Conservation (phyloP, 169 alveolate genomes). For the Eimeria acervulina region DNA sequence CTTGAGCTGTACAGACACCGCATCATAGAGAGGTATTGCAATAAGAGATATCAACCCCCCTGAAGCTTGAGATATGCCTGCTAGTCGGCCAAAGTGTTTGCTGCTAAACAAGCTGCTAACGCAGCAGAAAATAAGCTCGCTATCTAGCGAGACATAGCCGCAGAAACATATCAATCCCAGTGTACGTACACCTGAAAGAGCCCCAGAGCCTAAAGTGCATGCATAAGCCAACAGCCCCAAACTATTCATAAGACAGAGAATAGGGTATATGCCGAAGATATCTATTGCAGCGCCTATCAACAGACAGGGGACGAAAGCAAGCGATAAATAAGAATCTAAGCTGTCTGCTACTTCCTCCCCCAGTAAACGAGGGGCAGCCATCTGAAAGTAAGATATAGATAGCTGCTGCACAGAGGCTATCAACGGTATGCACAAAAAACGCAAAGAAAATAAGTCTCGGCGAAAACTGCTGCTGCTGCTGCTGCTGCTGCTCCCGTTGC, state of each 20-base stretch:
- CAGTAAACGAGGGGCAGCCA: conserved; percentile 49
- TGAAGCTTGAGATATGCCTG: conserved; percentile 48
- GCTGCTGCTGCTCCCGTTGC: background rate
- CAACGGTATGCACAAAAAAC: conserved; percentile 34
- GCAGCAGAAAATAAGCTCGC: conserved; percentile 78
- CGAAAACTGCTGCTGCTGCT: background rate
- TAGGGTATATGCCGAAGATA: conserved; percentile 40
- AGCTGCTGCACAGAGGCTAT: conserved; percentile 37
- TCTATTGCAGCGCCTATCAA: conserved; percentile 75
- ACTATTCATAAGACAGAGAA: conserved; percentile 36
- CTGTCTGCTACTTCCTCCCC: background rate
- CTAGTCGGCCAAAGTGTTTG: conserved; percentile 69
- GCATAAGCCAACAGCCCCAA: conserved; percentile 69
- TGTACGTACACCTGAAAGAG: background rate
- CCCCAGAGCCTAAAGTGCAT: background rate
- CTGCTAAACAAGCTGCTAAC: conserved; percentile 39
- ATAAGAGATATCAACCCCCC: conserved; percentile 78
- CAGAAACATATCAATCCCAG: conserved; percentile 36
- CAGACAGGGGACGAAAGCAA: conserved; percentile 73
- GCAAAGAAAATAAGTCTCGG: conserved; percentile 4
- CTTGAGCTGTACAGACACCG: conserved; percentile 31
- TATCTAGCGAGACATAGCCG: conserved; percentile 65
- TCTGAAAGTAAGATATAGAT: conserved; percentile 62
- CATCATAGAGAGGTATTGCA: conserved; percentile 72
- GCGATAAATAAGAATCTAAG: conserved; percentile 40